A percentile compares a stretch with the other conserved stretches of the same genome.
Conservation (phyloP, 345 rosid species). For the Euclidium syriacum region DNA sequence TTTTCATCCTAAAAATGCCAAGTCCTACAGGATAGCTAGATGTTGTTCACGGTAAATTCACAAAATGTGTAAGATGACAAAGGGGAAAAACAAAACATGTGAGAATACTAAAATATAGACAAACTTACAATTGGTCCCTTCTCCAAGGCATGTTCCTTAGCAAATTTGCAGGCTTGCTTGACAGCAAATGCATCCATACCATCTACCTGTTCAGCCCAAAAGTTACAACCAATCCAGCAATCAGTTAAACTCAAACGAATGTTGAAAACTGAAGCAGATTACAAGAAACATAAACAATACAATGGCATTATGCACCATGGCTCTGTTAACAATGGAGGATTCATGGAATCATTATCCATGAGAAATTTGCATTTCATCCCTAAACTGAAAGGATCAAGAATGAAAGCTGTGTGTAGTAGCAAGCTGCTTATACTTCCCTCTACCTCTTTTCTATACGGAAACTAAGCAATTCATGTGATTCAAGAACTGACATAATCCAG, state of each 20-base stretch:
- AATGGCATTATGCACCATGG: not conserved
- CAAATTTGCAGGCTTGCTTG: constrained; percentile 94
- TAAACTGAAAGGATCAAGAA: not conserved
- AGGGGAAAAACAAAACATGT: not conserved
- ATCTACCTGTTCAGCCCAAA: constrained; percentile 52
- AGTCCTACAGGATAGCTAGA: not conserved
- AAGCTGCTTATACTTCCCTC: not conserved
- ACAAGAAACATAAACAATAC: not conserved
- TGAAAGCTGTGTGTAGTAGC: not conserved
- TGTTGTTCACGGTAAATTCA: not conserved
- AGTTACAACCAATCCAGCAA: not conserved
- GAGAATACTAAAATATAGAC: not conserved
- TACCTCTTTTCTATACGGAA: not conserved
- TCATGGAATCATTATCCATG: not conserved
- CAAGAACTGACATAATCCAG: not conserved
- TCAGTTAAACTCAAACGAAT: not conserved
- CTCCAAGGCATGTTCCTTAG: constrained; percentile 82
- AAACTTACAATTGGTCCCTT: constrained; percentile 92
- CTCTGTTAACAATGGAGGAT: not conserved
- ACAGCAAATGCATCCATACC: constrained; percentile 99
- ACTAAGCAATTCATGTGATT: not conserved
- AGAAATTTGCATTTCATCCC: not conserved
- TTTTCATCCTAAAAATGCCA: not conserved
- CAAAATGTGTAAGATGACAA: not conserved
- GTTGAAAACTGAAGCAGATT: not conserved